Conservation (phyloP, 192 early-diverging fungal genomes). For the Rhizophagus prolifer region DNA sequence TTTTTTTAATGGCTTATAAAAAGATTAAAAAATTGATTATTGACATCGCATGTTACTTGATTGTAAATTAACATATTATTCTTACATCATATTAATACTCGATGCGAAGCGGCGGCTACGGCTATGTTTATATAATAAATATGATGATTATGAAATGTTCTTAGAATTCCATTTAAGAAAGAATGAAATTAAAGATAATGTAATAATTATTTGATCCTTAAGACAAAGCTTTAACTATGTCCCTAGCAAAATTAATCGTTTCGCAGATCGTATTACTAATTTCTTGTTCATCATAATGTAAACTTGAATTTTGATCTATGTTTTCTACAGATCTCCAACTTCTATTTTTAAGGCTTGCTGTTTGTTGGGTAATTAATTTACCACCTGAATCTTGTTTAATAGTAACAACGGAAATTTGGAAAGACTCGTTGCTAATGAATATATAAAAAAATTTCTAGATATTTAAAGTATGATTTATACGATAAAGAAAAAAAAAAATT, state of each 20-base stretch:
- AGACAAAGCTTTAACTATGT: background rate
- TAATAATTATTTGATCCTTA: background rate
- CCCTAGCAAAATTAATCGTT: slow-evolving; percentile 11
- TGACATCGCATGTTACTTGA: too few species aligned
- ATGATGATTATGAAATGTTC: too few species aligned
- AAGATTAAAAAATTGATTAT: too few species aligned
- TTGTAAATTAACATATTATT: too few species aligned
- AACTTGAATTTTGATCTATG: background rate
- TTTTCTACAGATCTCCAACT: slow-evolving; percentile 16
- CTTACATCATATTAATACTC: too few species aligned
- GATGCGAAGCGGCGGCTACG: too few species aligned
- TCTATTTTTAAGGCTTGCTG: background rate
- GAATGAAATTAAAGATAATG: too few species aligned
- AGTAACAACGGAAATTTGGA: background rate
- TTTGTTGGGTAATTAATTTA: background rate
- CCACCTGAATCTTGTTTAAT: background rate
- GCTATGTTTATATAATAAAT: too few species aligned
- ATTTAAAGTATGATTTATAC: background rate
- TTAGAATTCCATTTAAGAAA: too few species aligned
- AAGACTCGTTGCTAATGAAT: slow-evolving; percentile 3
- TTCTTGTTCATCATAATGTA: slow-evolving; percentile 12
- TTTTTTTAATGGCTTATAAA: too few species aligned
- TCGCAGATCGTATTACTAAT: background rate
- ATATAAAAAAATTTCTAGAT: background rate
- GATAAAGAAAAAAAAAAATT: background rate